These are phyloP conservation scores for Boletus bicolor DNA, from an alignment of 768 basidiomycete species.

Conservation along the genomic window DNA sequence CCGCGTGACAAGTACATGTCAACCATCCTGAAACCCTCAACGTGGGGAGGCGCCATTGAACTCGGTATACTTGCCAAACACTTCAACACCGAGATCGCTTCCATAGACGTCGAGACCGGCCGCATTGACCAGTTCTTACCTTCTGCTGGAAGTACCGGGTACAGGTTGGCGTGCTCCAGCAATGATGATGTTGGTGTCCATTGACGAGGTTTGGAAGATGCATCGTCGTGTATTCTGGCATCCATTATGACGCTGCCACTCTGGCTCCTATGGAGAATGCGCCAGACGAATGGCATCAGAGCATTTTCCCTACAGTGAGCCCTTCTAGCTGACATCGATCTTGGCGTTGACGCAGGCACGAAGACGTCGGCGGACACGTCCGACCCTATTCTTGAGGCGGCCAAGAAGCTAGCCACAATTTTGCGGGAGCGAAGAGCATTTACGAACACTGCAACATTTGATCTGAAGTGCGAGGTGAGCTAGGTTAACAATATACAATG, in stretches of 20 bases:
- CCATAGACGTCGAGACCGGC: conserved; percentile 90
- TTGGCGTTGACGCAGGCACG: conserved; percentile 21
- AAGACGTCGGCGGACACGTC: conserved; percentile 35
- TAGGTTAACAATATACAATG: neutral
- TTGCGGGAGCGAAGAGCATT: conserved; percentile 77
- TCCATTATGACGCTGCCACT: conserved; percentile 92
- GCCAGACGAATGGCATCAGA: conserved; percentile 87
- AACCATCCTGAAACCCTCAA: conserved; percentile 72
- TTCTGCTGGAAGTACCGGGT: conserved; percentile 33
- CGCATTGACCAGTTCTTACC: conserved; percentile 76
- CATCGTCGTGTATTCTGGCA: conserved; percentile 89
- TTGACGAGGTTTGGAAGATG: conserved; percentile 40
- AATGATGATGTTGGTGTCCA: neutral
- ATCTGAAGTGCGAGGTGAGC: conserved; percentile 79
- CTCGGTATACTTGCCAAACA: conserved; percentile 80
- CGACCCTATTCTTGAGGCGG: conserved; percentile 61
- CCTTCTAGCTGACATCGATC: conserved; percentile 1
- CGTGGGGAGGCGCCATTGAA: conserved; percentile 98
- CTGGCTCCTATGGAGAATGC: conserved; percentile 75
- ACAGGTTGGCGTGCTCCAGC: conserved; percentile 19
- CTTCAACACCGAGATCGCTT: conserved; percentile 82
- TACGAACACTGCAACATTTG: conserved; percentile 91
- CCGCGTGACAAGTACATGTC: conserved; percentile 68
- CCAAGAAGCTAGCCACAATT: conserved; percentile 65
- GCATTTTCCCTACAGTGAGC: conserved; percentile 64